Percentiles rank a stretch among this genome's conserved stretches.
These are phyloP conservation scores for Veloboletus limbatus DNA, from an alignment of 1,284 basidiomycete genomes.

Conservation along the genomic window DNA sequence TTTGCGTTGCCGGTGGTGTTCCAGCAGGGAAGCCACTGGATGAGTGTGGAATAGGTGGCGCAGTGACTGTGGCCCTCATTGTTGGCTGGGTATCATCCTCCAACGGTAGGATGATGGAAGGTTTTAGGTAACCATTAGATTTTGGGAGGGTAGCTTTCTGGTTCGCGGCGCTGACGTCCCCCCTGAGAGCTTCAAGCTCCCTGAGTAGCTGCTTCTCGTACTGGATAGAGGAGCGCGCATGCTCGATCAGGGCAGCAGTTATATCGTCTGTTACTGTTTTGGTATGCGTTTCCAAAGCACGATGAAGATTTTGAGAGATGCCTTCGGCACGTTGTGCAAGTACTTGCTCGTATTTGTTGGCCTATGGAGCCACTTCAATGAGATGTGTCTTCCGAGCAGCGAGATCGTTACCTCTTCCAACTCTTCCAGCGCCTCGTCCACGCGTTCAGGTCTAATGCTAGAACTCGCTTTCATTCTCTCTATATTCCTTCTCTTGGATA, in stretches of 20 bases:
- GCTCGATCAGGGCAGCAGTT: slow-evolving; percentile 82
- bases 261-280: slow-evolving; percentile 86
- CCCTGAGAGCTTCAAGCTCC: slow-evolving; percentile 82
- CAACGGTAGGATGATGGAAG: slow-evolving; percentile 57
- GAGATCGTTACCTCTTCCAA: slow-evolving; percentile 75
- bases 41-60: slow-evolving; percentile 23
- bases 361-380: slow-evolving; percentile 44
- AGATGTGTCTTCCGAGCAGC: neutral
- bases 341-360: slow-evolving; percentile 81
- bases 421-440: slow-evolving; percentile 91
- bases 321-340: slow-evolving; percentile 80
- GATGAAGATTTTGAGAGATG: slow-evolving; percentile 89
- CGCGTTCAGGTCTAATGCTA: slow-evolving; percentile 81
- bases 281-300: slow-evolving; percentile 79
- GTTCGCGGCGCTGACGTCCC: slow-evolving; percentile 68
- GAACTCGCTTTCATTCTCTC: slow-evolving; percentile 88
- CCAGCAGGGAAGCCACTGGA: slow-evolving; percentile 19
- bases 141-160: slow-evolving; percentile 52
- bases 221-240: slow-evolving; percentile 85
- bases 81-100: slow-evolving; percentile 54
- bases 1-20: slow-evolving; percentile 19
- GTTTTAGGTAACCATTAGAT: slow-evolving; percentile 52
- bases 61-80: slow-evolving; percentile 30
- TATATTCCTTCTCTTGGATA: slow-evolving; percentile 86
- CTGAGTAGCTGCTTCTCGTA: slow-evolving; percentile 86